Conservation (phyloP, 768 basidiomycete species). For the Melanogaster broomeanus region DNA sequence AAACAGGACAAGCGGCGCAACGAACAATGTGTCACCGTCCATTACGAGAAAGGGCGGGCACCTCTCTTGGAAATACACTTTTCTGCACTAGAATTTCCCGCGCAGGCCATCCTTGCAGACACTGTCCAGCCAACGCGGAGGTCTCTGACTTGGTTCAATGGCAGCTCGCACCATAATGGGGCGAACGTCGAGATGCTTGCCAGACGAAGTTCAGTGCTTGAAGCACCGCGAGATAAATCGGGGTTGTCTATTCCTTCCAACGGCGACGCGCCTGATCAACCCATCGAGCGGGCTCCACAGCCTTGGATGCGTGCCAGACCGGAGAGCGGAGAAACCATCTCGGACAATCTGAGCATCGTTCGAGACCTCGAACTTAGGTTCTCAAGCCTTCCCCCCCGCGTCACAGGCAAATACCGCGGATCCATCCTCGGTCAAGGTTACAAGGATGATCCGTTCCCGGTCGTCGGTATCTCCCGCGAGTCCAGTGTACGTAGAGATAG, state of each 20-base stretch:
- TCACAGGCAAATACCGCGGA: conserved; percentile 28
- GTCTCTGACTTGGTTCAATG: conserved; percentile 10
- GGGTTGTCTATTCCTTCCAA: neutral
- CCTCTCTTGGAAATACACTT: conserved; percentile 59
- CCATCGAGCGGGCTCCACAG: conserved; percentile 13
- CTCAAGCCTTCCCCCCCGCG: conserved; percentile 47
- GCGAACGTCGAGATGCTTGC: conserved; percentile 8
- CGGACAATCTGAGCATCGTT: conserved; percentile 47
- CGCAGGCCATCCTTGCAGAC: conserved; percentile 15
- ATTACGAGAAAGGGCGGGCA: conserved; percentile 41
- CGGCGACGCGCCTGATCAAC: neutral
- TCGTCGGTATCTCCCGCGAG: conserved; percentile 26
- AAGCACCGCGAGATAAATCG: conserved; percentile 15
- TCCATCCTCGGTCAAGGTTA: conserved; percentile 24
- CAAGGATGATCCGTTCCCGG: conserved; percentile 22
- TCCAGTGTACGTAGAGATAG: conserved; percentile 16
- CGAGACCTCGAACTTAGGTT: conserved; percentile 56
- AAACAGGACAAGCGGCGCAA: conserved; percentile 1
- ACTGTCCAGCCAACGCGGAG: conserved; percentile 13
- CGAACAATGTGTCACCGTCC: conserved; percentile 53
- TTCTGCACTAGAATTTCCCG: conserved; percentile 48
- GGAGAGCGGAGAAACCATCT: conserved; percentile 31
- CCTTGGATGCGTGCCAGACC: conserved; percentile 12
- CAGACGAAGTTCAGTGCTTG: conserved; percentile 3
- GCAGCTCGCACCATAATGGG: neutral